phyloP scores from a whole-genome alignment of 305 asterid species.

The Fraxinus xanthoxyloides region DNA sequence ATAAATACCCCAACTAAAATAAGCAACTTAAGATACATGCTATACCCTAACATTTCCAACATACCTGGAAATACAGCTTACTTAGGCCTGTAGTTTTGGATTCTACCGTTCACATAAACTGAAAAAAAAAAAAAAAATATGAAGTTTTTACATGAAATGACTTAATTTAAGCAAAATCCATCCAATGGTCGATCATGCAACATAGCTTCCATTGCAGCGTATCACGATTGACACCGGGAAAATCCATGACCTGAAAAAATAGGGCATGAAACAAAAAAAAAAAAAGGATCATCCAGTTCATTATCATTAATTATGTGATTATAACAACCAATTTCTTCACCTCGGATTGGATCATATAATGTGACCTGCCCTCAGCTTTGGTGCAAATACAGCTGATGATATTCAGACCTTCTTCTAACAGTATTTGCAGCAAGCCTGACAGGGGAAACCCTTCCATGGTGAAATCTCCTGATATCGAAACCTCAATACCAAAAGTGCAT shows the following conservation, averaged over 20 bases:
- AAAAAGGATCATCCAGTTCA: neutral
- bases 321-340: neutral
- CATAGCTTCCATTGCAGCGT: neutral
- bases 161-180: neutral
- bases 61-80: neutral
- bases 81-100: neutral
- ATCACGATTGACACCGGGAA: neutral
- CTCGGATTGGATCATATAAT: slow-evolving; percentile 22
- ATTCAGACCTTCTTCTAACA: slow-evolving; percentile 8
- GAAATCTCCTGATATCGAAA: neutral
- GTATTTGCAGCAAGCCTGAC: slow-evolving; percentile 1
- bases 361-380: neutral
- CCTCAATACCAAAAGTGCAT: slow-evolving; percentile 13
- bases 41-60: neutral
- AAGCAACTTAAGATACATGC: too few relatives aligned
- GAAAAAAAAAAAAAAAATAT: neutral
- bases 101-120: neutral
- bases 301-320: neutral
- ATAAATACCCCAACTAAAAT: too few relatives aligned
- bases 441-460: neutral
- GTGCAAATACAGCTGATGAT: slow-evolving; percentile 19
- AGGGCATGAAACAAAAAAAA: neutral
- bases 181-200: neutral
- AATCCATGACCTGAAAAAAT: neutral
- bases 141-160: neutral